phyloP scores from a whole-genome alignment of 805 yeast species.

The Starmerella sirachaensis region DNA sequence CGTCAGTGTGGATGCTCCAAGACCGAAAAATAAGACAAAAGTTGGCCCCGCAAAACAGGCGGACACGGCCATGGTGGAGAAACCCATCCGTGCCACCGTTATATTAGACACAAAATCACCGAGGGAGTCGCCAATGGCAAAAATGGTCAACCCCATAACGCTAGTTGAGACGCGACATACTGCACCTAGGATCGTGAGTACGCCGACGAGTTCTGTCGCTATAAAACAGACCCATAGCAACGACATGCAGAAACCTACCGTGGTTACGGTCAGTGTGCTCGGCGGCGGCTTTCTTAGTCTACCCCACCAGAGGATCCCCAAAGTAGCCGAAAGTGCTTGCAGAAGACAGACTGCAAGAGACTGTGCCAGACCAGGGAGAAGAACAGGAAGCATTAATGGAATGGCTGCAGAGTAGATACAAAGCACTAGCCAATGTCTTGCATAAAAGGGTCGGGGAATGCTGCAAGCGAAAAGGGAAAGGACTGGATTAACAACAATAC shows the following conservation, averaged over 20 bases:
- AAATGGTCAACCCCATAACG: slow-evolving; percentile 71
- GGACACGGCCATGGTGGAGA: slow-evolving; percentile 81
- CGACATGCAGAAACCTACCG: slow-evolving; percentile 52
- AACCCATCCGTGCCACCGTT: slow-evolving; percentile 69
- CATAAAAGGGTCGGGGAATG: slow-evolving; percentile 3
- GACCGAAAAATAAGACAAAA: slow-evolving; percentile 61
- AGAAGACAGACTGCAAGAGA: neutral
- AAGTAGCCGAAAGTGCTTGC: neutral
- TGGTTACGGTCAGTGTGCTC: slow-evolving; percentile 16
- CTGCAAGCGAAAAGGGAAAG: slow-evolving; percentile 10
- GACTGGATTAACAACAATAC: slow-evolving; percentile 5
- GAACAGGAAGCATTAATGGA: slow-evolving; percentile 9
- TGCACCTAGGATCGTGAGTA: slow-evolving; percentile 49
- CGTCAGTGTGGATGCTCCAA: slow-evolving; percentile 62
- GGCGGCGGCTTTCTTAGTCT: slow-evolving; percentile 6
- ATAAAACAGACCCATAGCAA: slow-evolving; percentile 56
- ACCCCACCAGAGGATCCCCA: slow-evolving; percentile 12
- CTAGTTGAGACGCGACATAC: slow-evolving; percentile 58
- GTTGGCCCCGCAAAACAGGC: slow-evolving; percentile 94
- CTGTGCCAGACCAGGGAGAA: slow-evolving; percentile 3
- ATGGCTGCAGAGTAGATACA: slow-evolving; percentile 11
- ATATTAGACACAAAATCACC: slow-evolving; percentile 82
- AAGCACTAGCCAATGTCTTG: neutral
- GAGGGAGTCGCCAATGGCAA: slow-evolving; percentile 84
- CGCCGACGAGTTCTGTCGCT: slow-evolving; percentile 57